phyloP scores from a whole-genome alignment of 257 asterid genomes.

The Voacanga thouarsii region DNA sequence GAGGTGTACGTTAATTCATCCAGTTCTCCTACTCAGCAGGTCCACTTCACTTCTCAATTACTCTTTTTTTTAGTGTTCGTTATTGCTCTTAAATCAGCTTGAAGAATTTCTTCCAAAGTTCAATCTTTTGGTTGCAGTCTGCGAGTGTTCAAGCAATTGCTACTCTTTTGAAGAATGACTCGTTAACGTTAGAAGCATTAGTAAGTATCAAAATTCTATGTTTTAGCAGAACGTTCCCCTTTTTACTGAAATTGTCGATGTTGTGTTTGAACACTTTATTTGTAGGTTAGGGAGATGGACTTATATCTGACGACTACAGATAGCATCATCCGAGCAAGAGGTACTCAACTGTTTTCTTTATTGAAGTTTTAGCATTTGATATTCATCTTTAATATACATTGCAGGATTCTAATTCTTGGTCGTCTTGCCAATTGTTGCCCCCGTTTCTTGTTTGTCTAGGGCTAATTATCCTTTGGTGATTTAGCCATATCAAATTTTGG shows the following conservation, averaged over 20 bases:
- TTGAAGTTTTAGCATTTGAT: not conserved
- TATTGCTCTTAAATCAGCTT: not conserved
- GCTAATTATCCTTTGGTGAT: not conserved
- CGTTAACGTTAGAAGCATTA: slow-evolving; percentile 57
- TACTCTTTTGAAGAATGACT: slow-evolving; percentile 54
- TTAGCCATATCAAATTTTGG: not conserved
- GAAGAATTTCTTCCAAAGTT: not conserved
- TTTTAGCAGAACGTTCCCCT: not conserved
- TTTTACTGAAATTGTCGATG: not conserved
- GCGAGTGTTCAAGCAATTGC: slow-evolving; percentile 62
- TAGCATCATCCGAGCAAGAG: slow-evolving; percentile 69
- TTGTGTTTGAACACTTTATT: not conserved
- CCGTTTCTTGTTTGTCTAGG: not conserved
- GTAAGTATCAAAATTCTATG: slow-evolving; percentile 32
- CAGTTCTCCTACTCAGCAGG: slow-evolving; percentile 68
- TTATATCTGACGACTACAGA: slow-evolving; percentile 91
- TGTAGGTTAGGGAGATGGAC: slow-evolving; percentile 86
- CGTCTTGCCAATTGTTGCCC: not conserved
- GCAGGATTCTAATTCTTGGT: not conserved
- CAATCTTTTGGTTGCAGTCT: slow-evolving; percentile 43
- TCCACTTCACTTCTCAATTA: slow-evolving; percentile 16
- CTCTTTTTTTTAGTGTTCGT: not conserved
- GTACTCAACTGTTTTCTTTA: slow-evolving; percentile 26
- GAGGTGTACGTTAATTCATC: slow-evolving; percentile 70
- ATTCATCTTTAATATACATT: not conserved